Percentiles rank a stretch among this genome's conserved stretches.
Conservation (phyloP, 2,329 filamentous ascomycete species). For the Diaporthe sp. region DNA sequence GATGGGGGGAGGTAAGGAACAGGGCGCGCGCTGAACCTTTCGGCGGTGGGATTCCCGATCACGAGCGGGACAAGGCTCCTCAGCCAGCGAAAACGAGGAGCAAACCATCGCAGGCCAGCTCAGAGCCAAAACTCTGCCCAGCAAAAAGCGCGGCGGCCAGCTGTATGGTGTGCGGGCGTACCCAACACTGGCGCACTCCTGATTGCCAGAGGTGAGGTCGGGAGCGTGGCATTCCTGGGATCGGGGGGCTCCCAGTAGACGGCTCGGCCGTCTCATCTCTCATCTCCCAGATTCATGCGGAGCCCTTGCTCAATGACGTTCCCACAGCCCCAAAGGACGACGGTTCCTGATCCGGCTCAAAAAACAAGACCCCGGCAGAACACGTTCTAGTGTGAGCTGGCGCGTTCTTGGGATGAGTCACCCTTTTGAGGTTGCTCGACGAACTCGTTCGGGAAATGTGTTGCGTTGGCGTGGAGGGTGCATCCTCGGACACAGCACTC, state of each 20-base stretch:
- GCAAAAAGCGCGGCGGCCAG: background rate
- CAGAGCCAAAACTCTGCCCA: background rate
- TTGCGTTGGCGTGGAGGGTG: constrained; percentile 7
- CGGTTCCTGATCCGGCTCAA: constrained; percentile 17
- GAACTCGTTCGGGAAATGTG: constrained; percentile 1
- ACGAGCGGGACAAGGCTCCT: background rate
- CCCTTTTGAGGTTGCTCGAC: constrained; percentile 21
- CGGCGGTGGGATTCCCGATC: constrained; percentile 13
- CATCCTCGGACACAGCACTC: constrained; percentile 7
- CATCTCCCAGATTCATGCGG: constrained; percentile 37
- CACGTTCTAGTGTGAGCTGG: constrained; percentile 25
- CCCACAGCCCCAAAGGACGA: background rate
- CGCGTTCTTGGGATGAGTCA: constrained; percentile 18
- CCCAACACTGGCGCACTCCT: constrained; percentile 1
- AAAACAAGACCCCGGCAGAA: background rate
- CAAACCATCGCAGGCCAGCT: background rate
- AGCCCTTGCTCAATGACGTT: constrained; percentile 10
- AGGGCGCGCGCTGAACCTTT: constrained; percentile 15
- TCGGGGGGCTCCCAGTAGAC: constrained; percentile 3
- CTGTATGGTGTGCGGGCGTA: background rate
- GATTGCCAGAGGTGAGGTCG: constrained; percentile 19
- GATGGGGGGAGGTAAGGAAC: background rate
- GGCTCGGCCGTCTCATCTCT: constrained; percentile 34
- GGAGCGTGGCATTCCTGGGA: constrained; percentile 28
- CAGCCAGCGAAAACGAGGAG: constrained; percentile 9